phyloP scores from a whole-genome alignment of 2,329 filamentous ascomycete genomes.

The Trichoderma lentiforme region DNA sequence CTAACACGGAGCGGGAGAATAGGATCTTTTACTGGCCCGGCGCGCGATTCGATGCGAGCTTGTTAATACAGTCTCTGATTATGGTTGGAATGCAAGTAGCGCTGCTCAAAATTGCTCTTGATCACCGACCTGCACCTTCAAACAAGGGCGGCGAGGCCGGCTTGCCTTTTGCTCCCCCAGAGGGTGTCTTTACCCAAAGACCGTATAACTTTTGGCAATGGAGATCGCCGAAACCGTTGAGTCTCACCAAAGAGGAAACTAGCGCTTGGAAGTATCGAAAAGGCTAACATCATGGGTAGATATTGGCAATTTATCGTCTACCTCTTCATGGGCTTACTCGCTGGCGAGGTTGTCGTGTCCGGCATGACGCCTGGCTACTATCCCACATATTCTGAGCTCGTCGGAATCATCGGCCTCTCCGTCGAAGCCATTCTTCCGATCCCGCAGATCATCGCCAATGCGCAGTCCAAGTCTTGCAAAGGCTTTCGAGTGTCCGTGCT shows the following conservation, averaged over 20 bases:
- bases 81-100: slow-evolving; percentile 63
- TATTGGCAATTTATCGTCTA: slow-evolving; percentile 78
- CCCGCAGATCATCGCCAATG: slow-evolving; percentile 73
- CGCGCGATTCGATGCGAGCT: slow-evolving; percentile 59
- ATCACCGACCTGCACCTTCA: slow-evolving; percentile 59
- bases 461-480: slow-evolving; percentile 65
- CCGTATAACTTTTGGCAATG: slow-evolving; percentile 84
- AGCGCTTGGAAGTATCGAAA: background rate
- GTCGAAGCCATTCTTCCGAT: slow-evolving; percentile 80
- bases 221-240: slow-evolving; percentile 63
- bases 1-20: slow-evolving; percentile 22
- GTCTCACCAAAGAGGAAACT: slow-evolving; percentile 27
- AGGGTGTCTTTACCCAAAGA: slow-evolving; percentile 44
- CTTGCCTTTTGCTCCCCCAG: slow-evolving; percentile 57
- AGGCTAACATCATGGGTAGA: slow-evolving; percentile 34
- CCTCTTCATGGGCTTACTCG: slow-evolving; percentile 58
- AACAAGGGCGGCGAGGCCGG: slow-evolving; percentile 59
- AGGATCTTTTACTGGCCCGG: slow-evolving; percentile 70
- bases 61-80: slow-evolving; percentile 62
- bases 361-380: slow-evolving; percentile 58
- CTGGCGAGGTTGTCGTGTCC: slow-evolving; percentile 65
- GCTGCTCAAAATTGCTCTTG: slow-evolving; percentile 65
- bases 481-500: slow-evolving; percentile 76
- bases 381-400: slow-evolving; percentile 59
- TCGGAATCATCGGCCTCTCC: slow-evolving; percentile 72